Evolutionary conservation across 1,284 basidiomycete species (phyloP), one percentile per base, ranked within the genome.

Genomic region (Boletus smithii): DNA sequence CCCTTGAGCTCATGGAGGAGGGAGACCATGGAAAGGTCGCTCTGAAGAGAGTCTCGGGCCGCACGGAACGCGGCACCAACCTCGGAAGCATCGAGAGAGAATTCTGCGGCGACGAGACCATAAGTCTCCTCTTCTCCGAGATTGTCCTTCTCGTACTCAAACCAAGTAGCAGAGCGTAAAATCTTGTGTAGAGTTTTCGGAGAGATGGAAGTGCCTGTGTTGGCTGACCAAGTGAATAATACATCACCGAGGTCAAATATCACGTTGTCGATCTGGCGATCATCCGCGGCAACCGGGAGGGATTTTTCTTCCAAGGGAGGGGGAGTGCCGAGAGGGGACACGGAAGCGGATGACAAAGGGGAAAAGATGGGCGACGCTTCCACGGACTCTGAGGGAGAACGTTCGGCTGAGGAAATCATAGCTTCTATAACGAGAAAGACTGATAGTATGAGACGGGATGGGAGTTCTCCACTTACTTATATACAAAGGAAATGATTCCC

Each of bases 161-260:
- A 60, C 58, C 58, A 59, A 2, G 32, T 52, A 7, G 41, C 36
- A 16, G 57, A 59, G 10, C 42, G 53, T 9, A 61, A 26, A 14
- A 59, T 53, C 1, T 39, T 36, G 9, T 44, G 49, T 1, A 62
- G 16, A 3, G 33, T 59, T 14, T 37, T 4, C 1, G 60, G 27
- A 5, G 58, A 39, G 40, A 59, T 39, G n/a, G 60, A 53, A 7
- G 47, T 58, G 26, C 39, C 39, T 0, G 58, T 59, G 24, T 48
- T 20, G 26, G 53, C 47, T 7, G 58, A 60, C 53, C 58, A 59
- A 3, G 57, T 56, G 30, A 62, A 62, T 18, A 62, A 24, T 3
- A 62, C 59, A 11, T 58, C 59, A 7, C 57, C 57, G 10, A 58
- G 35, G 31, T 60, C 60, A 18, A 62, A 55, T 32, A 58, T 55